Base-by-base conservation (phyloP, 2,329 filamentous ascomycete genomes). In the Zasmidium angulare region DNA sequence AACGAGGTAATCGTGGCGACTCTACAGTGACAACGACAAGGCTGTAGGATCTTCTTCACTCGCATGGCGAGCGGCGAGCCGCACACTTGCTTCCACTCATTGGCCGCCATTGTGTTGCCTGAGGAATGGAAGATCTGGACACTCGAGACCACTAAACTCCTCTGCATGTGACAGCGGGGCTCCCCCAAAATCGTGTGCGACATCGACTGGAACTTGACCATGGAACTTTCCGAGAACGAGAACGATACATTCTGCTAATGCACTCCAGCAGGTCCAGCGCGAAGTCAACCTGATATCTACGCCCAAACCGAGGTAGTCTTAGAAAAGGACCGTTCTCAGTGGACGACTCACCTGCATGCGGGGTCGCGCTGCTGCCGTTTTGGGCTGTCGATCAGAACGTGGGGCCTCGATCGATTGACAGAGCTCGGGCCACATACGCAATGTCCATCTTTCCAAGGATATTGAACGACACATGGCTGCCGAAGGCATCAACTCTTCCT, bases 351-450 rank as follows among this genome's bases (percentile, higher is more conserved):
- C 12, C 9, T 43, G 36, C 36, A 43, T 43, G 36, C 36, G 36
- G 36, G 36, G 36, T 43, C 7, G 11, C 36, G 14, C 9, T 10
- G 36, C 36, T 43, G n/a, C 36, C 14, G 36, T 17, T 43, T 50
- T 26, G 7, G n/a, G 49, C 26, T 10, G 49, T 7, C 49, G 23
- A 50, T 50, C 49, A 26, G 24, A 29, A 50, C 49, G 49, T 50
- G 49, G 49, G 49, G 49, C 24, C 24, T 11, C 22, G 22, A 23
- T 23, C 49, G 24, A 19, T 29, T 29, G 49, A n/a, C 24, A 26
- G 22, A n/a, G 49, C 49, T 50, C 23, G 23, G 49, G 23, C 49
- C 49, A 50, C 49, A 50, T 29, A 50, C 49, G 23, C 49, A 50
- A 50, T 50, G 21, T 12, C 49, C 6, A 7, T 29, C 21, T 50